Evolutionary conservation across 441 rosid species (phyloP).

Genomic region (Cnidoscolus chayamansa): DNA sequence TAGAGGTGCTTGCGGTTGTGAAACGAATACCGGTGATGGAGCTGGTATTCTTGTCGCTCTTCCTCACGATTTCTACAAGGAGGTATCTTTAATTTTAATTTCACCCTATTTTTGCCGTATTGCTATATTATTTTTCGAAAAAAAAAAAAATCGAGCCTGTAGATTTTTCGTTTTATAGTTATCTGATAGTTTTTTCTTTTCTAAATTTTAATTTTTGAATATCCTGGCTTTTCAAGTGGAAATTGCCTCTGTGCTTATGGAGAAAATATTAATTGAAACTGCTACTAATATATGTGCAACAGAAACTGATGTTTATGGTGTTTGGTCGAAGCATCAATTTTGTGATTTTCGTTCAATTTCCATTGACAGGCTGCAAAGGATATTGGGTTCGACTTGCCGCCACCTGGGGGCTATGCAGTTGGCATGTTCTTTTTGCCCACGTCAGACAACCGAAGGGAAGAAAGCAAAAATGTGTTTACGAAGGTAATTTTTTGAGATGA

Average conservation of each 20-base stretch:
- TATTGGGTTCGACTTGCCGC: constrained; percentile 77
- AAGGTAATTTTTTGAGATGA: constrained; percentile 47
- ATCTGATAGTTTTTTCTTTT: background rate
- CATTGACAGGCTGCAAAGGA: constrained; percentile 56
- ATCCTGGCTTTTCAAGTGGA: background rate
- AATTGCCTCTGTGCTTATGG: background rate
- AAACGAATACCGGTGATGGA: constrained; percentile 96
- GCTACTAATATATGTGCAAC: background rate
- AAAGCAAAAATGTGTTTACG: constrained; percentile 83
- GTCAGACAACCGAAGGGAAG: constrained; percentile 63
- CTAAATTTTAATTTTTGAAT: background rate
- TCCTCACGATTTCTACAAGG: constrained; percentile 75
- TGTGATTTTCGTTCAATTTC: constrained; percentile 16
- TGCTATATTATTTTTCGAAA: background rate
- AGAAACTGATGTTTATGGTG: background rate
- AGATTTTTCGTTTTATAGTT: background rate
- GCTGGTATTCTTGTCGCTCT: constrained; percentile 98
- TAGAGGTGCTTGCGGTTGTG: constrained; percentile 99
- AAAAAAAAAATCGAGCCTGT: background rate
- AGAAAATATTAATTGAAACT: background rate
- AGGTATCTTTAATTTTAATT: constrained; percentile 39
- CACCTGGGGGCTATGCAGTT: constrained; percentile 84
- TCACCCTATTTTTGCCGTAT: background rate
- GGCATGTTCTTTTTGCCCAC: constrained; percentile 98
- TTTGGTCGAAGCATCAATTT: background rate